Evolutionary conservation across 73 alveolate species (phyloP).

Genomic region (Paramecium sexaurelia): DNA sequence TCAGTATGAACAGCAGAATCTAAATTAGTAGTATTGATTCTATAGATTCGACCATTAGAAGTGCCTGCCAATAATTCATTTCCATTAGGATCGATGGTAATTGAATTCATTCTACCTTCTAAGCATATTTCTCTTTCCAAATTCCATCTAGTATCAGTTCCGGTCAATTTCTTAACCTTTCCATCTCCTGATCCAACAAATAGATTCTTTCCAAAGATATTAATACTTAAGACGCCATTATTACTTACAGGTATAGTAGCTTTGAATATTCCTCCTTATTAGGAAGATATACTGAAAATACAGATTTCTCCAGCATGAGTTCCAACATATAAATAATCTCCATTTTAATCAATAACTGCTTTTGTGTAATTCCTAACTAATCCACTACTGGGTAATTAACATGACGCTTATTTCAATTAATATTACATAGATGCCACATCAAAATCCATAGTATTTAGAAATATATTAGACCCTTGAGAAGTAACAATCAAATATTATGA

Average conservation of each 20-base stretch:
- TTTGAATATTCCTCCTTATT: conserved; percentile 75
- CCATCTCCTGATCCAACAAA: conserved; percentile 96
- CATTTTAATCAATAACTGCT: conserved; percentile 75
- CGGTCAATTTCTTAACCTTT: conserved; percentile 83
- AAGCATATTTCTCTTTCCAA: conserved; percentile 84
- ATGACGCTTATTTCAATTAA: conserved; percentile 70
- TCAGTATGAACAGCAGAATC: conserved; percentile 88
- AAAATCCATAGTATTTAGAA: conserved; percentile 79
- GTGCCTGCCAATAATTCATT: conserved; percentile 87
- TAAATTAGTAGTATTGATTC: conserved; percentile 82
- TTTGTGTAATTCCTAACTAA: conserved; percentile 85
- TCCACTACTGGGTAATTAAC: conserved; percentile 89
- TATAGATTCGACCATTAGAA: conserved; percentile 82
- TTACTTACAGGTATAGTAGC: conserved; percentile 87
- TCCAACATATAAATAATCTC: conserved; percentile 84
- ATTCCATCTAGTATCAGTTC: conserved; percentile 80
- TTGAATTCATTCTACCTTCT: conserved; percentile 83
- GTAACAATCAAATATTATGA: conserved; percentile 80
- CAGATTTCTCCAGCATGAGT: conserved; percentile 88
- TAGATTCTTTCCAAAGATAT: conserved; percentile 75
- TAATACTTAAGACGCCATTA: conserved; percentile 86
- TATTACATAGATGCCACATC: conserved; percentile 87
- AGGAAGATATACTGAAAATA: background rate
- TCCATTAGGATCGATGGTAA: conserved; percentile 56
- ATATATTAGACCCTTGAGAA: conserved; percentile 74